Percentiles rank a stretch among this genome's conserved stretches.
Conservation (phyloP, 306 rosid genomes). For the Pueraria montana region DNA sequence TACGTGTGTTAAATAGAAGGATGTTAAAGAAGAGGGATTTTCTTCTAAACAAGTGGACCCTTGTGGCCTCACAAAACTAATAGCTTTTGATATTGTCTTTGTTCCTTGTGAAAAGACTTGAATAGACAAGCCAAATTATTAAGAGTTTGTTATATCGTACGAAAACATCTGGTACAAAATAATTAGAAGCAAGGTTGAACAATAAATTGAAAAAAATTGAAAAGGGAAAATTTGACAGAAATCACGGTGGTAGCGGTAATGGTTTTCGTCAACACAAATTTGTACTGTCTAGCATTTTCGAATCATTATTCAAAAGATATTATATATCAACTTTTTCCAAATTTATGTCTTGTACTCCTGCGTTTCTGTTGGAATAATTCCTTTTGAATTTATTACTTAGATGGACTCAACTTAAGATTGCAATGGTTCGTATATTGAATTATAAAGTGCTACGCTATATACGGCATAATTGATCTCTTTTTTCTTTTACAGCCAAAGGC, state of each 20-base stretch:
- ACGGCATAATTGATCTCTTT: background rate
- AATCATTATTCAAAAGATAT: background rate
- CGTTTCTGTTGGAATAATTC: background rate
- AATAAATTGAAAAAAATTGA: background rate
- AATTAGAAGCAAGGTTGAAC: background rate
- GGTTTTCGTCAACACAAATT: background rate
- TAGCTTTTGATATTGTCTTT: background rate
- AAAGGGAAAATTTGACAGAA: background rate
- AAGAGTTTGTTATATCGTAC: background rate
- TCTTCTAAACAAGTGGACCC: conserved; percentile 13
- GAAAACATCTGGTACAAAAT: background rate
- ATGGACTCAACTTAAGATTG: background rate
- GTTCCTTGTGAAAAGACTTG: conserved; percentile 8
- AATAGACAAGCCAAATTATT: conserved; percentile 12
- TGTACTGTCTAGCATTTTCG: background rate
- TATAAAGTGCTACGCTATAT: background rate
- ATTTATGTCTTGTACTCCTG: conserved; percentile 21
- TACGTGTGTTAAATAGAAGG: background rate
- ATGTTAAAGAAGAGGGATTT: background rate
- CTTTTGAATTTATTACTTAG: background rate
- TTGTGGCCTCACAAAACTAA: background rate
- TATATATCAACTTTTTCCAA: background rate
- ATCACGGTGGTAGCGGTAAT: background rate
- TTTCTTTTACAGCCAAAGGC: background rate
- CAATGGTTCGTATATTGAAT: background rate